Percentiles rank a stretch among this genome's conserved stretches.
phyloP scores from a whole-genome alignment of 441 rosid species.

The Jatropha multifida region DNA sequence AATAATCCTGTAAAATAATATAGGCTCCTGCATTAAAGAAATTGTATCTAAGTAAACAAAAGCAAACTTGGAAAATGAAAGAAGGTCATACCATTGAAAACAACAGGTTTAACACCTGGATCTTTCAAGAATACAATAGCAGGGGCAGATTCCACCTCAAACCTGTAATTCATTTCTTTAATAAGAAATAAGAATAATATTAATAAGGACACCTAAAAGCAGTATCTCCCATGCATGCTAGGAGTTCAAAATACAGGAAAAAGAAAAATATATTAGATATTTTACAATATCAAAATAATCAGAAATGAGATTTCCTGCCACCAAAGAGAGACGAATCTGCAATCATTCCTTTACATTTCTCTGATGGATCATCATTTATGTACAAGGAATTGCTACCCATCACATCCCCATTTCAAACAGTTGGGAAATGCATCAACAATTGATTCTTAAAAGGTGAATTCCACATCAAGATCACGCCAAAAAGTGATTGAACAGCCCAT shows the following conservation, averaged over 20 bases:
- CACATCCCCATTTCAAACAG: background rate
- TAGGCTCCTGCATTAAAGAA: conserved; percentile 23
- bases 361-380: background rate
- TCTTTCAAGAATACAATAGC: conserved; percentile 88
- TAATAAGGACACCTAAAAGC: background rate
- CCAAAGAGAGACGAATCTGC: background rate
- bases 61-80: conserved; percentile 21
- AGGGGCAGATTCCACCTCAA: conserved; percentile 96
- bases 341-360: background rate
- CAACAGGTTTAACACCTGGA: conserved; percentile 86
- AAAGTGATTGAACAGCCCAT: background rate
- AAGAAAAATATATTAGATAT: background rate
- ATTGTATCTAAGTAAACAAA: conserved; percentile 14
- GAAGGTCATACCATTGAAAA: conserved; percentile 62
- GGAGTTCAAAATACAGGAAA: background rate
- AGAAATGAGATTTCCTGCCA: background rate
- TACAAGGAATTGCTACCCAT: background rate
- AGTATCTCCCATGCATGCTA: background rate
- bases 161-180: conserved; percentile 47
- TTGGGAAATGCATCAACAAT: background rate
- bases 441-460: background rate
- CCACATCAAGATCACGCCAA: background rate
- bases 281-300: background rate
- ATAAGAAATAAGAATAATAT: background rate
- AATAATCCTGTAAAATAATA: conserved; percentile 57